A percentile compares a stretch with the other conserved stretches of the same genome.
phyloP scores from a whole-genome alignment of 148 eudicot genomes.

The Vaccinium macrocarpon region DNA sequence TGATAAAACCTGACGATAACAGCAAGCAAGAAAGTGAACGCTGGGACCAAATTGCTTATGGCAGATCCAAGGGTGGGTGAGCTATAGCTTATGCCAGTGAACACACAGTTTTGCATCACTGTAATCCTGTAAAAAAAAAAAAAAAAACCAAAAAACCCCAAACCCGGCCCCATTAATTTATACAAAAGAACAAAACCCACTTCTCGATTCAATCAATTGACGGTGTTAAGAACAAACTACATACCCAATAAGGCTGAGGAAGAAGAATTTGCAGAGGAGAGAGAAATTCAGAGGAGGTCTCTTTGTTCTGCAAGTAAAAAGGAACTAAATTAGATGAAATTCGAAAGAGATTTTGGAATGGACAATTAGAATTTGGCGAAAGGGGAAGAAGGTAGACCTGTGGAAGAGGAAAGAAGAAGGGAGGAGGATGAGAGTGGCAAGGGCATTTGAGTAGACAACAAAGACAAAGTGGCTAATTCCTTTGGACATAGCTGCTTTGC shows the following conservation, averaged over 20 bases:
- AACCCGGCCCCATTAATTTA: neutral
- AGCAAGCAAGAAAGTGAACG: conserved; percentile 55
- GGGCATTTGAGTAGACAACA: conserved; percentile 43
- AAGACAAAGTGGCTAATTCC: conserved; percentile 47
- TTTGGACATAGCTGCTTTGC: conserved; percentile 51
- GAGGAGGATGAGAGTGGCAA: conserved; percentile 41
- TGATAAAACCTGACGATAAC: conserved; percentile 41
- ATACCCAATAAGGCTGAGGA: conserved; percentile 43
- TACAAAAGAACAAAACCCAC: conserved; percentile 1
- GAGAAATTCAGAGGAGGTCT: conserved; percentile 35
- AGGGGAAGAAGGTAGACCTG: conserved; percentile 12
- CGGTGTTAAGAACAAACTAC: conserved; percentile 2
- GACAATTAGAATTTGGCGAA: neutral
- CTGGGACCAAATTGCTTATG: conserved; percentile 48
- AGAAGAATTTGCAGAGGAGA: conserved; percentile 36
- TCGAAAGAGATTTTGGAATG: neutral
- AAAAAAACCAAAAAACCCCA: too few species aligned
- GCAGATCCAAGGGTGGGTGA: conserved; percentile 61
- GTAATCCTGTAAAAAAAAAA: conserved; percentile 23
- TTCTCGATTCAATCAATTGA: neutral
- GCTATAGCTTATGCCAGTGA: conserved; percentile 47
- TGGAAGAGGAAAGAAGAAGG: conserved; percentile 27
- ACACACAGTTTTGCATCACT: conserved; percentile 40
- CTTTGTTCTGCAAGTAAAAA: conserved; percentile 16
- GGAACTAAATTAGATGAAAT: neutral